These are phyloP conservation scores for Hanseniaspora valbyensis DNA, from an alignment of 805 yeast species.

Conservation along the genomic window DNA sequence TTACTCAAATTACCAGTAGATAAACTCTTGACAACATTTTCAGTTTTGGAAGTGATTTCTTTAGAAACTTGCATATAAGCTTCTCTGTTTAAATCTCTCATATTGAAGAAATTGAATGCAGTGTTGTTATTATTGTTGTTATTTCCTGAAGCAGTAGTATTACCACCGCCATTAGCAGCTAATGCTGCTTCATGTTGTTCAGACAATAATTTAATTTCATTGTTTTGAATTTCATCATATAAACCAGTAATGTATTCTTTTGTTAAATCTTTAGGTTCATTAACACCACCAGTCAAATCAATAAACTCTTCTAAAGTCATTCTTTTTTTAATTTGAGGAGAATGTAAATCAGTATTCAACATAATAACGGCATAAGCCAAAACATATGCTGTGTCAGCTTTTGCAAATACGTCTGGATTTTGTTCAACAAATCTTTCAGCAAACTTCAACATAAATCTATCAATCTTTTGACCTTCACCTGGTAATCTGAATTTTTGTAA, in stretches of 20 bases:
- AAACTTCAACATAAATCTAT: slow-evolving; percentile 90
- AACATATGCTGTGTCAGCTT: slow-evolving; percentile 89
- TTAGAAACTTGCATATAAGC: slow-evolving; percentile 87
- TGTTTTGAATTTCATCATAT: slow-evolving; percentile 62
- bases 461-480: slow-evolving; percentile 97
- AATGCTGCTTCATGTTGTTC: slow-evolving; percentile 89
- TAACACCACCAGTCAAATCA: slow-evolving; percentile 80
- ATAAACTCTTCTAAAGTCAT: slow-evolving; percentile 85
- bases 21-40: slow-evolving; percentile 60
- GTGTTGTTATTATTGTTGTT: slow-evolving; percentile 27
- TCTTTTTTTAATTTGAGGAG: slow-evolving; percentile 69
- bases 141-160: slow-evolving; percentile 29
- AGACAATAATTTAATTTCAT: slow-evolving; percentile 83
- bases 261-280: slow-evolving; percentile 78
- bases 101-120: slow-evolving; percentile 50
- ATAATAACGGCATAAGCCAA: slow-evolving; percentile 83
- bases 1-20: slow-evolving; percentile 39
- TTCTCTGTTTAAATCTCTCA: slow-evolving; percentile 61
- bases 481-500: slow-evolving; percentile 87
- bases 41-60: slow-evolving; percentile 84
- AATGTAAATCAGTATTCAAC: slow-evolving; percentile 91
- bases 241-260: slow-evolving; percentile 57
- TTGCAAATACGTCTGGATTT: slow-evolving; percentile 76
- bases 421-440: slow-evolving; percentile 86
- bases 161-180: slow-evolving; percentile 41